Evolutionary conservation across 805 yeast species (phyloP).

Genomic region (Yarrowia keelungensis): DNA sequence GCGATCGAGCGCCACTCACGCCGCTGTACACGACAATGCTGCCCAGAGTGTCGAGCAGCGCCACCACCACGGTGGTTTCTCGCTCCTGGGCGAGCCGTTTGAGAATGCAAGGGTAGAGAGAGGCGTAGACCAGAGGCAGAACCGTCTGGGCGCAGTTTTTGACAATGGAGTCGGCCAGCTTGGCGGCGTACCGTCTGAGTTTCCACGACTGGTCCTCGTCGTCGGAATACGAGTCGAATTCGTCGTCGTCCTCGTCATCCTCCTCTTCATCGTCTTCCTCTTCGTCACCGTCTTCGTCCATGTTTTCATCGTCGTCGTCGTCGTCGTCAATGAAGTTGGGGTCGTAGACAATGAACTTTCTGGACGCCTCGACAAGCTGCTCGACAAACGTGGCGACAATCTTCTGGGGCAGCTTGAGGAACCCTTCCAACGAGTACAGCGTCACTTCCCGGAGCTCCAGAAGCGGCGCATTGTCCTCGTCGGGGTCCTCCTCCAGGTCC

Average conservation of each 20-base stretch:
- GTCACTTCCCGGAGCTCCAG: slow-evolving; percentile 62
- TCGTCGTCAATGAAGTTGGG: slow-evolving; percentile 55
- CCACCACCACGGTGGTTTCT: slow-evolving; percentile 58
- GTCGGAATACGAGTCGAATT: slow-evolving; percentile 51
- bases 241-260: slow-evolving; percentile 46
- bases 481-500: slow-evolving; percentile 51
- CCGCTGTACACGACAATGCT: slow-evolving; percentile 38
- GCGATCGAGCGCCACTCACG: not conserved
- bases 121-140: slow-evolving; percentile 44
- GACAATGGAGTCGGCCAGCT: slow-evolving; percentile 54
- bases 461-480: slow-evolving; percentile 53
- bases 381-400: slow-evolving; percentile 48
- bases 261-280: slow-evolving; percentile 62
- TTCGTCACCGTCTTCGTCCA: slow-evolving; percentile 53
- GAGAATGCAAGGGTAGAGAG: slow-evolving; percentile 55
- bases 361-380: slow-evolving; percentile 47
- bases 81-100: slow-evolving; percentile 49
- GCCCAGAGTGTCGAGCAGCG: slow-evolving; percentile 57
- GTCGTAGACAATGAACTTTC: slow-evolving; percentile 54
- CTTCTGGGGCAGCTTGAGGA: slow-evolving; percentile 46
- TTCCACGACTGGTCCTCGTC: slow-evolving; percentile 68
- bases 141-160: slow-evolving; percentile 52
- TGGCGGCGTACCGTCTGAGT: slow-evolving; percentile 61
- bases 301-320: slow-evolving; percentile 51
- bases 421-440: slow-evolving; percentile 51